Percentiles rank a stretch among this genome's conserved stretches.
phyloP scores from a whole-genome alignment of 768 basidiomycete genomes.

The Boletus tomentosulus region DNA sequence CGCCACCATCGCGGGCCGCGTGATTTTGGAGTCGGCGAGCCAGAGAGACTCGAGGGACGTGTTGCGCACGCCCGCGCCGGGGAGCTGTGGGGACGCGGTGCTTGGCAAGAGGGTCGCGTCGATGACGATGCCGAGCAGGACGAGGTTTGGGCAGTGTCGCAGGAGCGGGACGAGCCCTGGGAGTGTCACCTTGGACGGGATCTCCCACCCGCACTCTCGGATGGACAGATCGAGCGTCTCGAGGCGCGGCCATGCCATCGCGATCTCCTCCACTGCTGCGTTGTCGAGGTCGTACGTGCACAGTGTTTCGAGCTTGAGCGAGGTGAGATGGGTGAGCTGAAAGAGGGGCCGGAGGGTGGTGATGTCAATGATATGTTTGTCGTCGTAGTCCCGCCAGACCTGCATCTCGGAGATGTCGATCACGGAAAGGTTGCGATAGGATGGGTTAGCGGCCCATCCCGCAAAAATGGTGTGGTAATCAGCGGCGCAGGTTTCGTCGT shows the following conservation, averaged over 20 bases:
- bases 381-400: constrained; percentile 27
- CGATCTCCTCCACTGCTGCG: constrained; percentile 21
- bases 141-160: constrained; percentile 20
- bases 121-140: constrained; percentile 25
- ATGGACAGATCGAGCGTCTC: constrained; percentile 26
- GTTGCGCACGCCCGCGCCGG: constrained; percentile 22
- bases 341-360: constrained; percentile 24
- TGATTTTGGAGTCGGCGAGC: constrained; percentile 27
- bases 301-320: constrained; percentile 26
- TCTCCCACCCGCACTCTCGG: constrained; percentile 30
- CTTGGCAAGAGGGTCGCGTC: constrained; percentile 23
- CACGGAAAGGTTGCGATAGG: constrained; percentile 22
- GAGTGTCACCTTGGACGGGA: constrained; percentile 25
- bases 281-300: constrained; percentile 27
- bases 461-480: constrained; percentile 23
- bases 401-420: constrained; percentile 30
- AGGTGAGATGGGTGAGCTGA: constrained; percentile 17
- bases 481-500: constrained; percentile 27
- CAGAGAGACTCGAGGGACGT: constrained; percentile 26
- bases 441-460: constrained; percentile 19
- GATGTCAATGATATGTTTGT: constrained; percentile 29
- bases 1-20: constrained; percentile 24
- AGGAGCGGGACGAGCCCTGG: constrained; percentile 22
- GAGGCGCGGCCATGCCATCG: constrained; percentile 25
- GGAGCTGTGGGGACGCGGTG: background rate